Base-by-base conservation (phyloP, 139 green algal species). In the Nannochloris sp. region DNA sequence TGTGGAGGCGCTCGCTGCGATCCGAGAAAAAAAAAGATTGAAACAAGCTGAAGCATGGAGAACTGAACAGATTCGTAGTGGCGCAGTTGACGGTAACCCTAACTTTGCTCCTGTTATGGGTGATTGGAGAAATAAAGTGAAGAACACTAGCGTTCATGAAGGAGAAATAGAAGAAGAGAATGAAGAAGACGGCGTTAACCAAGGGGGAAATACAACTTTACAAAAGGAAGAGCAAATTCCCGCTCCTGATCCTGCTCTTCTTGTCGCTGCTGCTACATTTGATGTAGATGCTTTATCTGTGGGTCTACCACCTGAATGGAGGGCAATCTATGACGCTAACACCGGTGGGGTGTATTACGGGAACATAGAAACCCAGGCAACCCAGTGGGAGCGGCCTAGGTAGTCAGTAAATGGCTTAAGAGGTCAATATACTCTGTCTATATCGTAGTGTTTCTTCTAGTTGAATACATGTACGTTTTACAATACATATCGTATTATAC, bases 321-420 rank as follows among this genome's bases (percentile, higher is more conserved):
- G 39, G 3, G 67, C 59, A 27, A 45, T 74, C 34, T 70, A 39
- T 30, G 67, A 74, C 59, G 33, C 39, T 4, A 46, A n/a, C 38
- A 51, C 33, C 8, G 47, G 47, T 8, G 60, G 63, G n/a, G 67
- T 74, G 33, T 74, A 70, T 54, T 74, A 74, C 44, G 62, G 62
- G n/a, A 60, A 74, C 37, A 12, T 65, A 5, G 19, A 33, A 30
- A 74, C 62, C 29, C 57, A 64, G 54, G 59, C 56, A 46, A n/a
- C n/a, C n/a, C 55, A 37, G n/a, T 7, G 15, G 12, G 12, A n/a
- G n/a, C n/a, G n/a, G n/a, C n/a, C n/a, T n/a, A n/a, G n/a, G n/a
- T n/a, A n/a, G n/a, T n/a, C n/a, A n/a, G n/a, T n/a, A n/a, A n/a
- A n/a, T n/a, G n/a, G n/a, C n/a, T n/a, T n/a, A n/a, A n/a, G n/a